Base-by-base conservation (phyloP, 495 filamentous ascomycete genomes). In the Aspergillus avenaceus region DNA sequence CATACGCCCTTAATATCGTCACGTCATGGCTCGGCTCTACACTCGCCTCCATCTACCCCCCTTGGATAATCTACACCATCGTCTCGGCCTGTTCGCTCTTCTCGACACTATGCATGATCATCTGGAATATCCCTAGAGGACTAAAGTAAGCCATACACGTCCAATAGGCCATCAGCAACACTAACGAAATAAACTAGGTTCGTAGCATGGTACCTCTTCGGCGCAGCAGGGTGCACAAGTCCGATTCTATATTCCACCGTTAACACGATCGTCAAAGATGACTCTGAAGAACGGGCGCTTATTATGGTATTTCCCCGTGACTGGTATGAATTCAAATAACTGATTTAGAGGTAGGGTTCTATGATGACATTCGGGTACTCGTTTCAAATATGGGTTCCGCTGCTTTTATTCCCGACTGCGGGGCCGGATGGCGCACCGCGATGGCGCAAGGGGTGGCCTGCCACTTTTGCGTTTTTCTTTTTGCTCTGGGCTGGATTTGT, bases 341-440 rank as follows among this genome's bases (percentile, higher is more conserved):
- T 56, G 16, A 50, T 25, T 48, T 16, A 5, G 18, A 13, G 26
- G 13, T 16, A 75, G 69, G 73, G 73, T 11, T 53, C 70, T 2
- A 75, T 76, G 73, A 76, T 76, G 73, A 72, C 72, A 14, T 70
- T 76, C 34, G 72, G 72, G 24, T 77, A 75, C 48, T 74, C 71
- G 0, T 75, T 76, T 54, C 57, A 75, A 14, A 72, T 75, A 31
- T 76, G 73, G 72, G 67, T 72, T 14, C 72, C 71, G 0, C 64
- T 74, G 21, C 49, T 77, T 2, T 50, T 71, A 4, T 77, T 71
- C 45, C 73, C 69, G 4, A 73, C 71, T 3, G 64, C 66, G 8
- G 68, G 71, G 1, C 67, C 63, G 1, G 48, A 74, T 21, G 72
- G 73, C n/a, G 73, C 71, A 2, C 71, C 72, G 0, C 50, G 68